phyloP scores from a whole-genome alignment of 768 basidiomycete genomes.

The Melanogaster broomeanus region DNA sequence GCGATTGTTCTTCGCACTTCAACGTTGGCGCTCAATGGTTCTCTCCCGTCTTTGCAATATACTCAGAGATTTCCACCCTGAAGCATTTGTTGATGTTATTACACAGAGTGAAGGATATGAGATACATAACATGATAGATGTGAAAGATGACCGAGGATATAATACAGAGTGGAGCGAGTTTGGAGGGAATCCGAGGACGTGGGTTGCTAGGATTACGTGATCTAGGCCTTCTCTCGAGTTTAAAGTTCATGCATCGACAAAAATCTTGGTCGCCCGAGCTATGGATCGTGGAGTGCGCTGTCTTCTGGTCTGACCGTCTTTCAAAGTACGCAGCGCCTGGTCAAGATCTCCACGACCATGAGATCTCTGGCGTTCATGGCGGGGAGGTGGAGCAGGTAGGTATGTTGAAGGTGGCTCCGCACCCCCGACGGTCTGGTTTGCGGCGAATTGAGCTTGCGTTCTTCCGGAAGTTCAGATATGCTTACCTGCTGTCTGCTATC shows the following conservation, averaged over 20 bases:
- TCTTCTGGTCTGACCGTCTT: conserved; percentile 47
- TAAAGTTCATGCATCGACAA: conserved; percentile 18
- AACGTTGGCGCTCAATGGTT: neutral
- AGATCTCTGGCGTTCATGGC: conserved; percentile 49
- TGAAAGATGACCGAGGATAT: neutral
- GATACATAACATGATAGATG: neutral
- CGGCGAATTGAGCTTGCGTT: neutral
- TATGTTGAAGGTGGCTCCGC: conserved; percentile 24
- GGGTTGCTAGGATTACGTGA: neutral
- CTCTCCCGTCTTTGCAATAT: too few relatives aligned
- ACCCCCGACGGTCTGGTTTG: conserved; percentile 46
- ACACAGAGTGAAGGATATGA: neutral
- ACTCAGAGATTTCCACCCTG: too few relatives aligned
- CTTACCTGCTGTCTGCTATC: conserved; percentile 11
- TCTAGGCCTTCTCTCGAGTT: neutral
- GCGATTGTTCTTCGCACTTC: neutral
- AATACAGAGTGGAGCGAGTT: neutral
- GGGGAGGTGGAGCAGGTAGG: conserved; percentile 40
- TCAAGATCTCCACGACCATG: conserved; percentile 81
- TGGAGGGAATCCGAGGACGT: neutral
- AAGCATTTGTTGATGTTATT: neutral
- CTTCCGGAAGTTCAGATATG: neutral
- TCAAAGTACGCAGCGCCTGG: conserved; percentile 80
- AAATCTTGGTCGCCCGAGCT: conserved; percentile 23
- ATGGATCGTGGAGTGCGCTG: conserved; percentile 14